Evolutionary conservation across 2,329 filamentous ascomycete species (phyloP), one percentile per base, ranked within the genome.

Genomic region (Stachybotrys chartarum): DNA sequence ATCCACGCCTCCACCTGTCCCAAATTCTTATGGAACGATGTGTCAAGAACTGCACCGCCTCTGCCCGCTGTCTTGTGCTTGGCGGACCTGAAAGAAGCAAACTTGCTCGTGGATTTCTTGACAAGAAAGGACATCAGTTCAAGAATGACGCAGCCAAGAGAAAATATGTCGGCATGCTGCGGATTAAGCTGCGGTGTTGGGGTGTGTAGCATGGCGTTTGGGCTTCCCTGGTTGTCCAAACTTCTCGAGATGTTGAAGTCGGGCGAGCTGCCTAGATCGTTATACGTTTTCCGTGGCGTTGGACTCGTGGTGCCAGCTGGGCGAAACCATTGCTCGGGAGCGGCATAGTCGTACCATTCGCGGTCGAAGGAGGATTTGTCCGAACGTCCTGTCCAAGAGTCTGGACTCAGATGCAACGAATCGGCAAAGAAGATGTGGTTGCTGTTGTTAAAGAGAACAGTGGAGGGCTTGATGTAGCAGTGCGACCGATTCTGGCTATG

Each of bases 1-100:
- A 89, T 86, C 88, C 88, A 91, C 14, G 76, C 76, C 59, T 87
- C 81, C 2, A 90, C 78, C 67, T 88, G 86, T 16, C 81, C 78
- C 1, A 87, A 74, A 61, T 90, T 89, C 59, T 81, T 81, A 68
- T 91, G 87, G 68, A 88, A 91, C 0, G 85, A 88, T 0, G 85
- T 79, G 69, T 91, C 87, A 7, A 80, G 77, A 1, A 86, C 79
- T 6, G 83, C 84, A 12, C 82, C 83, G 32, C 82, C 82, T 30
- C 80, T 73, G 0, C 79, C 78, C 14, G 78, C 69, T 46, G 72
- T 79, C 65, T 84, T 85, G 66, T 87, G 83, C 64, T 85, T 86
- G 4, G 82, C 79, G 1, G 82, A 79, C 6, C 88, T 84, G 66
- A 89, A 84, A 30, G 82, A 78, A 39, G 82, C 75, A 64, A 91